These are phyloP conservation scores for Xenosphaeropsis pyriputrescens DNA, from an alignment of 2,329 filamentous ascomycete species.

Conservation along the genomic window DNA sequence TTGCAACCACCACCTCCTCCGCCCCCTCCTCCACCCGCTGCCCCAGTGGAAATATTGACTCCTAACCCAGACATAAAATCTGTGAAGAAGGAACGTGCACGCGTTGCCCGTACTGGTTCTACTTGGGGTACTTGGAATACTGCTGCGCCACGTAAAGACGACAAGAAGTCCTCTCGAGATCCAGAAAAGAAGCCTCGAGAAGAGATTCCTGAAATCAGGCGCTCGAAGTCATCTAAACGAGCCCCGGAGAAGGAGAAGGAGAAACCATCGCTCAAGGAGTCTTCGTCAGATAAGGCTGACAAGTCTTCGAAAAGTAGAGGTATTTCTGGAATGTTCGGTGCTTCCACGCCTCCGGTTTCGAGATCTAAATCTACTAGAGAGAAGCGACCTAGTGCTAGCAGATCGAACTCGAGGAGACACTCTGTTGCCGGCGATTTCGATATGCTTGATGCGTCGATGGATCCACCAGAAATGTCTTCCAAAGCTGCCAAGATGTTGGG, in stretches of 20 bases:
- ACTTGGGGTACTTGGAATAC: conserved; percentile 68
- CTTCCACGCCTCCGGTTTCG: conserved; percentile 50
- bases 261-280: conserved; percentile 50
- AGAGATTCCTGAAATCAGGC: conserved; percentile 25
- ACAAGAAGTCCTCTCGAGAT: conserved; percentile 18
- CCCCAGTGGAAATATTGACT: conserved; percentile 21
- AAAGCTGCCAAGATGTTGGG: conserved; percentile 74
- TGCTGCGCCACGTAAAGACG: conserved; percentile 23
- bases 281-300: conserved; percentile 56
- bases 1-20: conserved; percentile 11
- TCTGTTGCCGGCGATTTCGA: conserved; percentile 35
- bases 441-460: conserved; percentile 43
- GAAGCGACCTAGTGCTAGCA: conserved; percentile 39
- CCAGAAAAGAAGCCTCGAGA: conserved; percentile 28
- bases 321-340: conserved; percentile 51
- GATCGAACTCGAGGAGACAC: conserved; percentile 48
- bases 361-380: conserved; percentile 56
- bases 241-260: conserved; percentile 45
- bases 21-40: conserved; percentile 25
- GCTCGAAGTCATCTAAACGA: conserved; percentile 41
- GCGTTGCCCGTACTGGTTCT: conserved; percentile 52
- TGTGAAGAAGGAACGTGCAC: conserved; percentile 62
- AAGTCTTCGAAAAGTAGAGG: conserved; percentile 24
- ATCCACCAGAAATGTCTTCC: conserved; percentile 49
- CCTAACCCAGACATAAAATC: conserved; percentile 38